A percentile compares a stretch with the other conserved stretches of the same genome.
Evolutionary conservation across 208 protist species (phyloP).

Genomic region (Entamoeba histolytica): DNA sequence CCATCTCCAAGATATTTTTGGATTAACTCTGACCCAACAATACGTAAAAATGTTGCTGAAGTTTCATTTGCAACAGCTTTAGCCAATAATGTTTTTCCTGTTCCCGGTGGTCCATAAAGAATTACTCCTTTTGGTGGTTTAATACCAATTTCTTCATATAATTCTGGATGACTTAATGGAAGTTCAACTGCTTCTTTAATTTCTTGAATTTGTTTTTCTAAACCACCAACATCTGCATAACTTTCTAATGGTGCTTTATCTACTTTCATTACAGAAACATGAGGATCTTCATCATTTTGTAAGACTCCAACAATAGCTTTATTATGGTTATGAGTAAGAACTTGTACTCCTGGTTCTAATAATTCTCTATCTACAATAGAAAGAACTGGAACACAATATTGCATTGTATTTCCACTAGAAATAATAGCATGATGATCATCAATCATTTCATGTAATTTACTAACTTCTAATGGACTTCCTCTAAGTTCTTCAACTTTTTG

Average conservation of each 20-base stretch:
- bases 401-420: neutral
- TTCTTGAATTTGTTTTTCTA: slow-evolving; percentile 95
- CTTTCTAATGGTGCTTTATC: slow-evolving; percentile 93
- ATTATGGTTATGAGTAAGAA: slow-evolving; percentile 75
- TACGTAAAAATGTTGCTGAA: slow-evolving; percentile 90
- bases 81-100: slow-evolving; percentile 86
- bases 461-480: slow-evolving; percentile 83
- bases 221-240: slow-evolving; percentile 95
- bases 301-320: slow-evolving; percentile 83
- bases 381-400: slow-evolving; percentile 2
- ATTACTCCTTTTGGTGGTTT: slow-evolving; percentile 97
- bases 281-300: slow-evolving; percentile 83
- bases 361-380: slow-evolving; percentile 34
- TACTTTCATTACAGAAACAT: slow-evolving; percentile 97
- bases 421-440: slow-evolving; percentile 70
- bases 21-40: slow-evolving; percentile 97
- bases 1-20: slow-evolving; percentile 99
- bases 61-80: slow-evolving; percentile 97
- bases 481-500: slow-evolving; percentile 64
- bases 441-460: slow-evolving; percentile 95
- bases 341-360: slow-evolving; percentile 77
- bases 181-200: slow-evolving; percentile 97
- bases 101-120: slow-evolving; percentile 88
- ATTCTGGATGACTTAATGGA: slow-evolving; percentile 92
- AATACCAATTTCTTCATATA: slow-evolving; percentile 98